phyloP scores from a whole-genome alignment of 78 protist species.

The Planoprotostelium fungivorum region DNA sequence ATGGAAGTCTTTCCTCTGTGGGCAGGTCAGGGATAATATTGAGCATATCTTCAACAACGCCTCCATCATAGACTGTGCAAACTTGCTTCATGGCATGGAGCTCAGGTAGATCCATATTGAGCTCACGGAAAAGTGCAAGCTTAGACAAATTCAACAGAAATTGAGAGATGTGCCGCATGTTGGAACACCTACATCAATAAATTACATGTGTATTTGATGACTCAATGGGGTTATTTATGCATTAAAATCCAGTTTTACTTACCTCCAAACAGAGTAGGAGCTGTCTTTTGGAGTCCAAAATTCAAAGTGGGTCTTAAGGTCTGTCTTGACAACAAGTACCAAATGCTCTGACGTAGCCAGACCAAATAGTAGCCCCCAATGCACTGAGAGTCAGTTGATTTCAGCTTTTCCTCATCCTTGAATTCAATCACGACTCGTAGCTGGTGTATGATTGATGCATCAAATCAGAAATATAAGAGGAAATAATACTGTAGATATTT shows the following conservation, averaged over 20 bases:
- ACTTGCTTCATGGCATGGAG: neutral
- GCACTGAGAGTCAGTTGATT: neutral
- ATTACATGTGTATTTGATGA: neutral
- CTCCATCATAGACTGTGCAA: neutral
- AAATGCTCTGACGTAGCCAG: neutral
- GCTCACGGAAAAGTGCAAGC: neutral
- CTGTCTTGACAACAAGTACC: conserved; percentile 1
- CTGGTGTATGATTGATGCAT: neutral
- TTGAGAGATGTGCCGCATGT: neutral
- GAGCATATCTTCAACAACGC: neutral
- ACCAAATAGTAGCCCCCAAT: neutral
- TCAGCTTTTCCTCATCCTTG: neutral
- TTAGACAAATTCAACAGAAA: too few relatives aligned
- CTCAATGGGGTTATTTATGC: neutral
- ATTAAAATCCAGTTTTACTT: neutral
- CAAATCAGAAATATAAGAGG: too few relatives aligned
- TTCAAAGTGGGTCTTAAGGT: neutral
- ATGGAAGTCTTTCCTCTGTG: neutral
- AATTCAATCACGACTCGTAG: neutral
- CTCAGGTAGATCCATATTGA: neutral
- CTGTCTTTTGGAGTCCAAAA: neutral
- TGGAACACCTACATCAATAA: neutral
- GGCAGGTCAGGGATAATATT: neutral
- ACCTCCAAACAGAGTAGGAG: neutral
- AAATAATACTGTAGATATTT: too few relatives aligned